Percentiles rank a stretch among this genome's conserved stretches.
Evolutionary conservation across 305 asterid species (phyloP).

Genomic region (Fraxinus angustifolia): DNA sequence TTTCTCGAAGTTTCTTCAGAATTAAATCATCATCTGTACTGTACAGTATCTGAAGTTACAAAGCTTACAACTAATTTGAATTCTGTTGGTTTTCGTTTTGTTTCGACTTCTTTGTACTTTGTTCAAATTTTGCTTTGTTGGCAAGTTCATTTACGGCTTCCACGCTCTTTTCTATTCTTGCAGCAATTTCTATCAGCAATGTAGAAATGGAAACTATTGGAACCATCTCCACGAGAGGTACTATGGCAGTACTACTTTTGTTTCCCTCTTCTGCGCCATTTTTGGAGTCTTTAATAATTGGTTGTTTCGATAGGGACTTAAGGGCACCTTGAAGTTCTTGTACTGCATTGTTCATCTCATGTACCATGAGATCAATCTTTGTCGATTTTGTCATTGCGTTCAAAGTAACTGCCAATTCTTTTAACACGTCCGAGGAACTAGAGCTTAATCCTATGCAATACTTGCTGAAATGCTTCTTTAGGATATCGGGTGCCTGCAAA

Average conservation of each 20-base stretch:
- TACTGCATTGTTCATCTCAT: slow-evolving; percentile 57
- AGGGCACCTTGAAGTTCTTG: slow-evolving; percentile 40
- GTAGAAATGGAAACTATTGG: slow-evolving; percentile 57
- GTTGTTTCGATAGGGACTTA: slow-evolving; percentile 35
- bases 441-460: slow-evolving; percentile 43
- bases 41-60: not conserved
- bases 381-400: slow-evolving; percentile 47
- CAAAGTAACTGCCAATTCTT: slow-evolving; percentile 44
- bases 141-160: slow-evolving; percentile 47
- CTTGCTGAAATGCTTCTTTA: slow-evolving; percentile 43
- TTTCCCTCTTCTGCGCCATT: slow-evolving; percentile 21
- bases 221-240: slow-evolving; percentile 45
- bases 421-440: slow-evolving; percentile 41
- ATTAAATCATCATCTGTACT: not conserved
- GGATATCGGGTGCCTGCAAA: slow-evolving; percentile 42
- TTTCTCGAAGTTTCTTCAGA: not conserved
- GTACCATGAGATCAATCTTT: slow-evolving; percentile 40
- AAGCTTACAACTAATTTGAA: not conserved
- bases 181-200: slow-evolving; percentile 61
- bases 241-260: slow-evolving; percentile 1
- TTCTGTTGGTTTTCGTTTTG: slow-evolving; percentile 20
- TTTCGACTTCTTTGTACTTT: slow-evolving; percentile 29
- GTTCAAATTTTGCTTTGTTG: slow-evolving; percentile 49
- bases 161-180: slow-evolving; percentile 48
- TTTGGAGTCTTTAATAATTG: slow-evolving; percentile 17